These are phyloP conservation scores for Apiotrichum mycotoxinovorans DNA, from an alignment of 1,284 basidiomycete species.

Conservation along the genomic window DNA sequence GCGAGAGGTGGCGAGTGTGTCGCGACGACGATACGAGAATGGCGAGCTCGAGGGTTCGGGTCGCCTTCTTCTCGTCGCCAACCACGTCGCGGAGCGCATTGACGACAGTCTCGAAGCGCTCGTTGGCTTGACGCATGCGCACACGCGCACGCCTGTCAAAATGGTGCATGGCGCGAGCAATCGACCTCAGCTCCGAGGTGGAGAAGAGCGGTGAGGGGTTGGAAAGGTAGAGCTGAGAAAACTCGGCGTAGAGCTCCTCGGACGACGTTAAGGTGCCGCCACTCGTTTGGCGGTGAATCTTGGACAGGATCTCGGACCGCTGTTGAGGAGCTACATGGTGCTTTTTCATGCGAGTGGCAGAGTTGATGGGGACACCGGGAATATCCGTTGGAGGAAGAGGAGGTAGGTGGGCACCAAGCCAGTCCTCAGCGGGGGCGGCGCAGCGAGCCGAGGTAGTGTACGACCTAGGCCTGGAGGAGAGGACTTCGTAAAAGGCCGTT, in stretches of 20 bases:
- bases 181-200: conserved; percentile 24
- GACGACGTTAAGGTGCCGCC: not conserved
- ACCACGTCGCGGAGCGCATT: conserved; percentile 23
- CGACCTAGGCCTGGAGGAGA: conserved; percentile 55
- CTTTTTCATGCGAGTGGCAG: not conserved
- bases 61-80: conserved; percentile 12
- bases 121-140: conserved; percentile 6
- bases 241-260: conserved; percentile 23
- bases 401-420: conserved; percentile 1
- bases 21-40: conserved; percentile 15
- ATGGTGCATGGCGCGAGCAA: conserved; percentile 19
- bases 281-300: conserved; percentile 5
- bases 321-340: conserved; percentile 13
- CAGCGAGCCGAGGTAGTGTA: conserved; percentile 24
- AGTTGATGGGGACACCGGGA: not conserved
- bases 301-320: conserved; percentile 16
- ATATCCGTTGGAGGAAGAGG: not conserved
- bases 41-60: conserved; percentile 19
- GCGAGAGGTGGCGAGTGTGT: conserved; percentile 6
- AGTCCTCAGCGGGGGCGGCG: not conserved
- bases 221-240: conserved; percentile 28
- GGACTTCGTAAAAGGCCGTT: conserved; percentile 82
- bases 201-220: conserved; percentile 29
- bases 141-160: conserved; percentile 15
- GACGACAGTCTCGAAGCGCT: conserved; percentile 24